A percentile compares a stretch with the other conserved stretches of the same genome.
Evolutionary conservation across 495 filamentous ascomycete species (phyloP).

Genomic region (Tetracladium marchalianum): DNA sequence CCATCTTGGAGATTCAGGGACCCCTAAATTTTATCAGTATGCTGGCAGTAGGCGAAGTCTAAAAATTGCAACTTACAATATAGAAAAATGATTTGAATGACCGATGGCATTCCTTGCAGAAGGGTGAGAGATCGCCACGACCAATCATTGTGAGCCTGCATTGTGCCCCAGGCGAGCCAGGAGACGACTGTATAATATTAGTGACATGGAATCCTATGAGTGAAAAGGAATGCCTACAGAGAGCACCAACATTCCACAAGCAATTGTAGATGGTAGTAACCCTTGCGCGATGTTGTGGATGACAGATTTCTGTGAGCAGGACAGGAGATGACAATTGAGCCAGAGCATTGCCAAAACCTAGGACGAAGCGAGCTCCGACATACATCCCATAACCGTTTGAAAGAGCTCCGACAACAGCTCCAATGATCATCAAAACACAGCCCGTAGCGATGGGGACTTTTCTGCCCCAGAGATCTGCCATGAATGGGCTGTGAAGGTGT

Average conservation of each 20-base stretch:
- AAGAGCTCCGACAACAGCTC: constrained; percentile 36
- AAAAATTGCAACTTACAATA: constrained; percentile 9
- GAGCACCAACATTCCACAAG: constrained; percentile 19
- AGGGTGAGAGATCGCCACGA: constrained; percentile 19
- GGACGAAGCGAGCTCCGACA: constrained; percentile 18
- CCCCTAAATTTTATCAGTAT: not conserved
- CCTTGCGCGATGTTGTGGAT: constrained; percentile 25
- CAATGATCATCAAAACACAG: constrained; percentile 38
- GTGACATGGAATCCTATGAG: not conserved
- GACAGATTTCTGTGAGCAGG: constrained; percentile 25
- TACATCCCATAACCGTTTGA: constrained; percentile 26
- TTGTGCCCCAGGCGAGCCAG: constrained; percentile 17
- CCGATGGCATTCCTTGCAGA: constrained; percentile 17
- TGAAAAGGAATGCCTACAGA: constrained; percentile 13
- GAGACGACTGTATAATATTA: constrained; percentile 15
- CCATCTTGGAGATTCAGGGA: constrained; percentile 47
- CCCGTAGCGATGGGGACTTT: constrained; percentile 39
- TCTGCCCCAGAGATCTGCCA: constrained; percentile 31
- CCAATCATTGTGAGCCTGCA: constrained; percentile 15
- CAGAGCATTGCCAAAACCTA: constrained; percentile 20
- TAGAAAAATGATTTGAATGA: constrained; percentile 15
- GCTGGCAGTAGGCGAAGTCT: too few species aligned
- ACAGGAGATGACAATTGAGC: constrained; percentile 23
- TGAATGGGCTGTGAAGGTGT: constrained; percentile 35
- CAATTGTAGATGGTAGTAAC: constrained; percentile 23